A percentile compares a stretch with the other conserved stretches of the same genome.
phyloP scores from a whole-genome alignment of 768 basidiomycete genomes.

The Tylopilus rubrobrunneus region DNA sequence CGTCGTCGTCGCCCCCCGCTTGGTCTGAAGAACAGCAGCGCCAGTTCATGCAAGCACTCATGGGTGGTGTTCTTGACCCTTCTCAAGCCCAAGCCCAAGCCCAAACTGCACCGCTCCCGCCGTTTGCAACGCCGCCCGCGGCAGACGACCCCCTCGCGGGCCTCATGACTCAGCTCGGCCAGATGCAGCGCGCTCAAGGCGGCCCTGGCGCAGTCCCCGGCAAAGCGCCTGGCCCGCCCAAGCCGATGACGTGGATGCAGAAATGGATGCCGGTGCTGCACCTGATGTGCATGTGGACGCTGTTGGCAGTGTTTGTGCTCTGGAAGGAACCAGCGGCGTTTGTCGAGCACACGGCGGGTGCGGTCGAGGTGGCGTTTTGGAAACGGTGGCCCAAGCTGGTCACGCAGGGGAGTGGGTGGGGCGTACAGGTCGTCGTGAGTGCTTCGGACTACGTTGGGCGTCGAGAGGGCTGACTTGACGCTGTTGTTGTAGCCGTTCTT shows the following conservation, averaged over 20 bases:
- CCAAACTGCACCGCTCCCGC: background rate
- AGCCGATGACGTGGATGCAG: conserved; percentile 40
- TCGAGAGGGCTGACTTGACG: background rate
- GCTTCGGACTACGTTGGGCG: background rate
- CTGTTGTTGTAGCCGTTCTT: conserved; percentile 72
- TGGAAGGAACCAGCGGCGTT: conserved; percentile 58
- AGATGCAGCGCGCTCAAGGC: conserved; percentile 24
- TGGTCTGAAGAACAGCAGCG: conserved; percentile 70
- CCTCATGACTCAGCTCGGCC: conserved; percentile 33
- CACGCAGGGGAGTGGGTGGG: conserved; percentile 37
- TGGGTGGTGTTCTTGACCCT: conserved; percentile 37
- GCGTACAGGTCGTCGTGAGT: conserved; percentile 57
- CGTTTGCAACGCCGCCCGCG: conserved; percentile 5
- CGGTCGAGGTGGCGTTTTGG: conserved; percentile 41
- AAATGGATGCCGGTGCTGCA: conserved; percentile 67
- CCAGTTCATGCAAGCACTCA: conserved; percentile 64
- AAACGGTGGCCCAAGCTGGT: conserved; percentile 61
- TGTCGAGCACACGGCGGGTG: conserved; percentile 33
- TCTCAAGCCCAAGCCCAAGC: conserved; percentile 10
- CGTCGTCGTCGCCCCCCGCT: conserved; percentile 40
- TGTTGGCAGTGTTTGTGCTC: conserved; percentile 66
- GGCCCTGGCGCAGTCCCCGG: conserved; percentile 28
- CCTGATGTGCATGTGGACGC: conserved; percentile 55
- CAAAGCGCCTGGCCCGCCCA: conserved; percentile 23
- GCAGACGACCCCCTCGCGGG: conserved; percentile 46